A percentile compares a stretch with the other conserved stretches of the same genome.
Evolutionary conservation across 768 basidiomycete genomes (phyloP).

Genomic region (Boletus sp.): DNA sequence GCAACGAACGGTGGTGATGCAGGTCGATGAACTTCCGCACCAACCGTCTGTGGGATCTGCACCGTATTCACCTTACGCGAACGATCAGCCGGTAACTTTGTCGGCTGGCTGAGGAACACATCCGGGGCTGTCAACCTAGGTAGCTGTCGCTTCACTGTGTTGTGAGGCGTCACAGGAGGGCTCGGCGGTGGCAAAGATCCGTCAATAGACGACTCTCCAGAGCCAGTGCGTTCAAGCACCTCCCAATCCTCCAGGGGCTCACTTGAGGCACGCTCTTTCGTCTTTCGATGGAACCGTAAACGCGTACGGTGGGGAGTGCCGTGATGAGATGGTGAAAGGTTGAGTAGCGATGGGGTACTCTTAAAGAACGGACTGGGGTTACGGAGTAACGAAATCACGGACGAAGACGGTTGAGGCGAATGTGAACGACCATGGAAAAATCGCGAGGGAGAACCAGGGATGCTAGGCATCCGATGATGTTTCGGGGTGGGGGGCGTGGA

Average conservation of each 20-base stretch:
- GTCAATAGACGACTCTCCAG: slow-evolving; percentile 25
- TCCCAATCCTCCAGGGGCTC: slow-evolving; percentile 36
- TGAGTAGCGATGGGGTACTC: slow-evolving; percentile 33
- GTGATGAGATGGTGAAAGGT: slow-evolving; percentile 32
- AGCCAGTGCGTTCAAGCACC: slow-evolving; percentile 29
- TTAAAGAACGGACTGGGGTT: slow-evolving; percentile 37
- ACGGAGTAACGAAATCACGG: slow-evolving; percentile 33
- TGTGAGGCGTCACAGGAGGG: slow-evolving; percentile 25
- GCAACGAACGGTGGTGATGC: slow-evolving; percentile 34
- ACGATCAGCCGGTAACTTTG: slow-evolving; percentile 12
- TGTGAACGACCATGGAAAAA: slow-evolving; percentile 32
- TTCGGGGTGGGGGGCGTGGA: slow-evolving; percentile 34
- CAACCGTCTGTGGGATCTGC: slow-evolving; percentile 20
- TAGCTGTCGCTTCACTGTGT: slow-evolving; percentile 9
- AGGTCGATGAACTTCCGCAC: slow-evolving; percentile 21
- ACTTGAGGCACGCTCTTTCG: slow-evolving; percentile 34
- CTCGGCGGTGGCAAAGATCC: slow-evolving; percentile 21
- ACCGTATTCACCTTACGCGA: slow-evolving; percentile 26
- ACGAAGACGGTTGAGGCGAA: slow-evolving; percentile 35
- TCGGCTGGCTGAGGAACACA: slow-evolving; percentile 15
- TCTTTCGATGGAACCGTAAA: slow-evolving; percentile 34
- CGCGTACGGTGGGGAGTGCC: slow-evolving; percentile 30
- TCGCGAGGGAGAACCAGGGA: slow-evolving; percentile 32
- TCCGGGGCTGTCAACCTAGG: slow-evolving; percentile 10
- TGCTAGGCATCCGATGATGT: slow-evolving; percentile 30